Base-by-base conservation (phyloP, 2,329 filamentous ascomycete species). In the Coniochaeta sp. region DNA sequence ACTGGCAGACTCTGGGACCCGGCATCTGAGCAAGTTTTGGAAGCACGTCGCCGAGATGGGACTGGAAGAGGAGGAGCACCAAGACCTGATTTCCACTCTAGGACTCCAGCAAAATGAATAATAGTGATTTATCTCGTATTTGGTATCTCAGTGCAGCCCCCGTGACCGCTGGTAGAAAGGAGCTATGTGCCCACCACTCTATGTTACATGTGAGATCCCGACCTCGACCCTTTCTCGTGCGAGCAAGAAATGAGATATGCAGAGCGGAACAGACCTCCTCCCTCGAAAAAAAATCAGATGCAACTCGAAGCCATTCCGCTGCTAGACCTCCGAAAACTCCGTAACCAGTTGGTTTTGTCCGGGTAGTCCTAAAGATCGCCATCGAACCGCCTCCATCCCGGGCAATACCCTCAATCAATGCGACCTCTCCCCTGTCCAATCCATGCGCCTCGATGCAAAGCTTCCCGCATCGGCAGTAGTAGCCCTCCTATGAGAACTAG, bases 1-100 rank as follows among this genome's bases (percentile, higher is more conserved):
- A n/a, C 71, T 94, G 7, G 94, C 89, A 66, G 89, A 95, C 69
- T 83, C 81, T n/a, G 87, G 89, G n/a, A 83, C 83, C 9, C 77
- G 89, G 57, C 89, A 94, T 67, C 67, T 94, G 49, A 91, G 86
- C 70, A 92, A 91, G 68, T 91, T 95, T 64, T 94, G 87, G 86
- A 87, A 85, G 62, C 75, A 78, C 56, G 81, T 89, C 50, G 85
- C 81, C 20, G 79, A 84, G 49, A 73, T 87, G 65, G 86, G 84
- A 3, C 69, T 89, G 20, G 82, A 87, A 55, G 72, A 79, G 27
- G 81, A 86, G 45, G 67, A 71, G 31, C 71, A 72, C 49, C 61
- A 70, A 55, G 68, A 81, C 58, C 56, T 85, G 49, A 71, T 84
- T 50, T 61, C 65, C 3, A 65, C 79, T 48, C 62, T 85, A 38